These are phyloP conservation scores for Phaeodactylum tricornutum DNA, from an alignment of 108 stramenopile species.

Conservation along the genomic window DNA sequence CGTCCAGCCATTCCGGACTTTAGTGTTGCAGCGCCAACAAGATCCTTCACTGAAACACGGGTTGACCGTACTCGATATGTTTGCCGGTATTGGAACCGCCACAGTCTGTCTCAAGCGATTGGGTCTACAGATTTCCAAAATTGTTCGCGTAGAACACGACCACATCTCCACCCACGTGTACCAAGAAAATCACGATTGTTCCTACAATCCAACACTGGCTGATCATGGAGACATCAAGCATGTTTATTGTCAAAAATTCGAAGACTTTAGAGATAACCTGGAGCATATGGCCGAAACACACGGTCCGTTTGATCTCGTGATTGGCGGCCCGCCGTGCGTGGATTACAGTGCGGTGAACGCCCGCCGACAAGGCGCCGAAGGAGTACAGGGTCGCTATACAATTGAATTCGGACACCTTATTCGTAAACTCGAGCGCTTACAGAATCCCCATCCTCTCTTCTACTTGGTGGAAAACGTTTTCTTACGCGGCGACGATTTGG, in stretches of 20 bases:
- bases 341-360: conserved; percentile 27
- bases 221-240: conserved; percentile 24
- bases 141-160: conserved; percentile 47
- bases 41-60: no score
- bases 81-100: conserved; percentile 24
- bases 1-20: no score
- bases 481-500: not conserved
- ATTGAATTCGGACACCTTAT: conserved; percentile 7
- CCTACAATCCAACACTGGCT: conserved; percentile 7
- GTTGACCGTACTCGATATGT: conserved; percentile 25
- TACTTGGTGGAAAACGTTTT: conserved; percentile 26
- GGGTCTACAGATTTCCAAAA: conserved; percentile 11
- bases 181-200: conserved; percentile 24
- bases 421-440: not conserved
- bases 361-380: conserved; percentile 13
- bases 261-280: conserved; percentile 2
- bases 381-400: conserved; percentile 22
- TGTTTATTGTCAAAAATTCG: conserved; percentile 10
- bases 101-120: conserved; percentile 22
- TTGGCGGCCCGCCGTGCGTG: conserved; percentile 30
- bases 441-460: conserved; percentile 6
- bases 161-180: conserved; percentile 31
- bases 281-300: not conserved
- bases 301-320: conserved; percentile 17
- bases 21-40: no score